Percentiles rank a stretch among this genome's conserved stretches.
phyloP scores from a whole-genome alignment of 192 early-diverging fungal species.

The Umbelopsis sp. region DNA sequence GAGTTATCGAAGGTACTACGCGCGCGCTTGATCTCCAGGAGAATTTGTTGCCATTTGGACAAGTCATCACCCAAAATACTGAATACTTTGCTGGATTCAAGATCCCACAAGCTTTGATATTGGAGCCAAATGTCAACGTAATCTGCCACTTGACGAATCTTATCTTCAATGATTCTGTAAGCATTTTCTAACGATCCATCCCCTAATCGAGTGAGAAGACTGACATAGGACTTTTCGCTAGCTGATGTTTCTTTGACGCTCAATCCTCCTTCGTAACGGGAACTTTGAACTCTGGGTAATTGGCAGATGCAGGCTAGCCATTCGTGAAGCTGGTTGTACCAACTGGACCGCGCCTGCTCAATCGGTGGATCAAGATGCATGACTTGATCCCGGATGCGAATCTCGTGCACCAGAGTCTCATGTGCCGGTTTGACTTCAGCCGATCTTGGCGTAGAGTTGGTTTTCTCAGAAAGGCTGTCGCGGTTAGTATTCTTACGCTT shows the following conservation, averaged over 20 bases:
- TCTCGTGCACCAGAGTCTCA: conserved; percentile 79
- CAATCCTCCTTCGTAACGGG: conserved; percentile 87
- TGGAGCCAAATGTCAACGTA: conserved; percentile 96
- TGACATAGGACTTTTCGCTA: conserved; percentile 67
- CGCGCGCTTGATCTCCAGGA: conserved; percentile 92
- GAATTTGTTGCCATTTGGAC: conserved; percentile 88
- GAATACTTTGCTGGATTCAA: conserved; percentile 86
- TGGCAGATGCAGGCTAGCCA: conserved; percentile 92
- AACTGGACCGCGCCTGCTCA: conserved; percentile 88
- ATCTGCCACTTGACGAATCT: conserved; percentile 70
- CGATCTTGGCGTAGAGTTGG: conserved; percentile 30
- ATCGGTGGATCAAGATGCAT: conserved; percentile 97
- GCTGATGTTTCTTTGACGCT: conserved; percentile 55
- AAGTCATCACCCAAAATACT: conserved; percentile 87
- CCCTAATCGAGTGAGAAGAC: conserved; percentile 72
- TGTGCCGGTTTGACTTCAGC: conserved; percentile 65
- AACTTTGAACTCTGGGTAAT: conserved; percentile 82
- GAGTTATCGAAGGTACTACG: conserved; percentile 97
- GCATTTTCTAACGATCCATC: conserved; percentile 72
- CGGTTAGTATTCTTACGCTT: conserved; percentile 45
- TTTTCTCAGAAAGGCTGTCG: conserved; percentile 38
- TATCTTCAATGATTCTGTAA: conserved; percentile 83
- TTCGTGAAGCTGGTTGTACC: conserved; percentile 88
- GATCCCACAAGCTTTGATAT: conserved; percentile 98
- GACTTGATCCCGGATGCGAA: conserved; percentile 91